Evolutionary conservation across 2,329 filamentous ascomycete species (phyloP).

Genomic region (Calonectria pauciramosa): DNA sequence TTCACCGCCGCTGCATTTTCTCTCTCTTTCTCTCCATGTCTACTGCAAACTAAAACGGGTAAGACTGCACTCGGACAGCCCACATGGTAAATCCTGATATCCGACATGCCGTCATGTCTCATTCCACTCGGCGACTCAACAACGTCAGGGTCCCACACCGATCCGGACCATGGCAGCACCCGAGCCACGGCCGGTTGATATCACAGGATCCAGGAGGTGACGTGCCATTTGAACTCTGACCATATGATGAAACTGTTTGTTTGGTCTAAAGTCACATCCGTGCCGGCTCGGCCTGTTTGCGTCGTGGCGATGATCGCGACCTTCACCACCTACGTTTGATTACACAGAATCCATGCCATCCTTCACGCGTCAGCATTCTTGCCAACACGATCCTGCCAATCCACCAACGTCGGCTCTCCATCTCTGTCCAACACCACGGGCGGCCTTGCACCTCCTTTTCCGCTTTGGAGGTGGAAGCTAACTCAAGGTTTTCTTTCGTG

Average conservation of each 20-base stretch:
- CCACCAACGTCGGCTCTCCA: not conserved
- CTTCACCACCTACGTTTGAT: not conserved
- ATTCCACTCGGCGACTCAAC: slow-evolving; percentile 26
- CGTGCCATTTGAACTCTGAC: slow-evolving; percentile 11
- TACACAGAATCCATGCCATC: not conserved
- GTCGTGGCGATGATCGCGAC: not conserved
- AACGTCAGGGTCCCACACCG: slow-evolving; percentile 24
- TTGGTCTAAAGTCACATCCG: slow-evolving; percentile 11
- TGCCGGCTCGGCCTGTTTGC: not conserved
- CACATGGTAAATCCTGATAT: not conserved
- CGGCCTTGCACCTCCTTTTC: not conserved
- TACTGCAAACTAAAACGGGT: not conserved
- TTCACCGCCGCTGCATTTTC: not conserved
- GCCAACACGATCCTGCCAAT: not conserved
- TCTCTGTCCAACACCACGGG: not conserved
- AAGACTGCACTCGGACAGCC: not conserved
- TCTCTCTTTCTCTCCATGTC: not conserved
- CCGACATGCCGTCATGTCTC: slow-evolving; percentile 41
- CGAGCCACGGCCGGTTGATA: slow-evolving; percentile 15
- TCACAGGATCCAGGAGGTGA: slow-evolving; percentile 13
- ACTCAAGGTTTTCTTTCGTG: not conserved
- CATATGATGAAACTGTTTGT: slow-evolving; percentile 2
- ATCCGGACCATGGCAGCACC: slow-evolving; percentile 1
- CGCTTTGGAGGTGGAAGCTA: not conserved
- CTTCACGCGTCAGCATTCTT: not conserved